Percentiles rank a stretch among this genome's conserved stretches.
phyloP scores from a whole-genome alignment of 306 rosid genomes.

The Amphicarpaea edgeworthii region DNA sequence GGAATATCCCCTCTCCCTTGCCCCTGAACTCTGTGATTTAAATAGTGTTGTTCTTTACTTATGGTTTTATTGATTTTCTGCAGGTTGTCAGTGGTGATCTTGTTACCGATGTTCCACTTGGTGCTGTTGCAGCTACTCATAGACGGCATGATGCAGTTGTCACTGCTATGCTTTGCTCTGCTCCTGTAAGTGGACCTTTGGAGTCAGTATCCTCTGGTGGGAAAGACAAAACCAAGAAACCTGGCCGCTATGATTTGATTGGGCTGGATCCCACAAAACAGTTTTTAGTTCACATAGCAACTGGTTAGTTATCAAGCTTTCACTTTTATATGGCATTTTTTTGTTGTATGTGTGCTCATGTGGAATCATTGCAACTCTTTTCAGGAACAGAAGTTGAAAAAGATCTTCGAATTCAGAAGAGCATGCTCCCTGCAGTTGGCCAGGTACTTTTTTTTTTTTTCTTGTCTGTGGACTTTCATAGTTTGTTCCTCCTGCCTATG shows the following conservation, averaged over 20 bases:
- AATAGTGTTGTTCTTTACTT: conserved; percentile 25
- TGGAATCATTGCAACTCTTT: conserved; percentile 45
- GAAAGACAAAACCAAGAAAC: conserved; percentile 92
- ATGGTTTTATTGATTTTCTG: conserved; percentile 51
- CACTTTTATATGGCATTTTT: conserved; percentile 13
- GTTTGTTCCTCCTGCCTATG: conserved; percentile 20
- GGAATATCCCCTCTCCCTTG: conserved; percentile 28
- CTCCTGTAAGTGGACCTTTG: conserved; percentile 85
- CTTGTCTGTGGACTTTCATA: conserved; percentile 18
- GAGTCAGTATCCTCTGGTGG: conserved; percentile 88
- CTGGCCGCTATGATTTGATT: conserved; percentile 77
- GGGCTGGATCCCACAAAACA: conserved; percentile 93
- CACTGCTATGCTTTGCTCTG: conserved; percentile 91
- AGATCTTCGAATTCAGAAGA: conserved; percentile 89
- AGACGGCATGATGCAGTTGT: conserved; percentile 92
- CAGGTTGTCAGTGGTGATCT: conserved; percentile 99
- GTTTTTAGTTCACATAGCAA: conserved; percentile 85
- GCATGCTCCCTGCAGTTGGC: conserved; percentile 82
- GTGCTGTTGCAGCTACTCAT: conserved; percentile 97
- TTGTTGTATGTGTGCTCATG: conserved; percentile 38
- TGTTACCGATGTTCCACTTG: conserved; percentile 94
- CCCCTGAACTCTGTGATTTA: conserved; percentile 22
- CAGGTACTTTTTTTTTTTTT: conserved; percentile 61
- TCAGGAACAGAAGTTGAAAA: conserved; percentile 88
- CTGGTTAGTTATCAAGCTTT: conserved; percentile 62